These are phyloP conservation scores for Euphorbia pulcherrima DNA, from an alignment of 345 rosid species.

Conservation along the genomic window DNA sequence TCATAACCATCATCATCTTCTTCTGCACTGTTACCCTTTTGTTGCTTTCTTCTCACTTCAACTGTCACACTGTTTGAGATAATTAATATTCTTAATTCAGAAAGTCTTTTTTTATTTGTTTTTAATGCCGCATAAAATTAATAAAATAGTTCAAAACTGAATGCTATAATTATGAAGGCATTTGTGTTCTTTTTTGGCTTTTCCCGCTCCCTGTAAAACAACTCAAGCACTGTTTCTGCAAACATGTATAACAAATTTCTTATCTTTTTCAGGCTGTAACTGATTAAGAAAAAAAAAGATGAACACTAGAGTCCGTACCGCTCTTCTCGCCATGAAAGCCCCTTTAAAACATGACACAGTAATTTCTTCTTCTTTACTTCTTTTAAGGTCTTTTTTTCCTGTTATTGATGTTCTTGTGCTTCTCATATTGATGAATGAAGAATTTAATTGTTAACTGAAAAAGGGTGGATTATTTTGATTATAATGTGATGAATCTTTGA, in stretches of 20 bases:
- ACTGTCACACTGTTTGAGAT: constrained; percentile 40
- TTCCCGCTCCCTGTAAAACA: constrained; percentile 55
- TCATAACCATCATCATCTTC: constrained; percentile 27
- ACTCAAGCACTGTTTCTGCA: neutral
- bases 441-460: constrained; percentile 14
- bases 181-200: constrained; percentile 35
- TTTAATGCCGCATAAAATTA: neutral
- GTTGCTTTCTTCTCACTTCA: constrained; percentile 19
- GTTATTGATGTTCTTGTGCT: constrained; percentile 8
- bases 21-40: constrained; percentile 29
- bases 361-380: constrained; percentile 16
- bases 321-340: constrained; percentile 66
- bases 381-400: neutral
- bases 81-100: neutral
- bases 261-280: constrained; percentile 25
- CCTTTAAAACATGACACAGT: constrained; percentile 53
- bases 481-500: neutral
- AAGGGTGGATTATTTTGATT: neutral
- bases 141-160: neutral
- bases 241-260: neutral
- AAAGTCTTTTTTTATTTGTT: neutral
- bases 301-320: constrained; percentile 68
- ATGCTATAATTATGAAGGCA: neutral
- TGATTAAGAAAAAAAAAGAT: constrained; percentile 33
- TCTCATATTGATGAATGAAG: constrained; percentile 10